Percentiles rank a stretch among this genome's conserved stretches.
phyloP scores from a whole-genome alignment of 192 early-diverging fungal species.

The Coemansia furcata region DNA sequence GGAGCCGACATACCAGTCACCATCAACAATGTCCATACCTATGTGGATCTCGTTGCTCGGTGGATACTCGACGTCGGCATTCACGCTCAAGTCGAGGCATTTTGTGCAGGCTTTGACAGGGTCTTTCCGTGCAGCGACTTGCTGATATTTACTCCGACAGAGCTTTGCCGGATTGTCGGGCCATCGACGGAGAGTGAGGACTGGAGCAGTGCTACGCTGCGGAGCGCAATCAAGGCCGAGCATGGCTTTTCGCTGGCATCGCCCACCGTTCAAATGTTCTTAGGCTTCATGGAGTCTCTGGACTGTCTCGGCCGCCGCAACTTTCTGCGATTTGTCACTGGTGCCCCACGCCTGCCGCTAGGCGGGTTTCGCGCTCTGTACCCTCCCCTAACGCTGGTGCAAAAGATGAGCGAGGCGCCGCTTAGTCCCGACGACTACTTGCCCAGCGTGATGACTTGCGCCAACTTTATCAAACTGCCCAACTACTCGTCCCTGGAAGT shows the following conservation, averaged over 20 bases:
- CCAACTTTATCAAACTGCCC: conserved; percentile 92
- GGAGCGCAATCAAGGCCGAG: conserved; percentile 73
- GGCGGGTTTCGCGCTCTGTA: conserved; percentile 82
- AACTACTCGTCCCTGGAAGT: conserved; percentile 68
- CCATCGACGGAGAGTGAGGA: conserved; percentile 64
- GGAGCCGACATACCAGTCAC: conserved; percentile 71
- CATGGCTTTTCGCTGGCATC: conserved; percentile 81
- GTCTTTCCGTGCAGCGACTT: conserved; percentile 76
- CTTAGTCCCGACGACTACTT: conserved; percentile 72
- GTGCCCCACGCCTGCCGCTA: conserved; percentile 83
- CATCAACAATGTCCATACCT: conserved; percentile 78
- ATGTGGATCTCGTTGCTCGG: conserved; percentile 66
- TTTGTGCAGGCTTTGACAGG: conserved; percentile 75
- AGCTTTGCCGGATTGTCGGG: conserved; percentile 70
- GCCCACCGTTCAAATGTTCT: conserved; percentile 61
- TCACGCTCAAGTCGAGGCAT: conserved; percentile 67
- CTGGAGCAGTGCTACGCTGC: conserved; percentile 70
- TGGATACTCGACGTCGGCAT: conserved; percentile 68
- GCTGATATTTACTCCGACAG: conserved; percentile 66
- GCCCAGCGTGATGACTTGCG: conserved; percentile 96
- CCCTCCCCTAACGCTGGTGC: conserved; percentile 85
- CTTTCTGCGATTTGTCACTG: conserved; percentile 87
- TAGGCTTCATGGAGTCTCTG: conserved; percentile 69
- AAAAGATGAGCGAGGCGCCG: conserved; percentile 69
- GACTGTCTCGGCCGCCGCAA: conserved; percentile 60